Conservation (phyloP, 768 basidiomycete species). For the Termitomyces sp. region DNA sequence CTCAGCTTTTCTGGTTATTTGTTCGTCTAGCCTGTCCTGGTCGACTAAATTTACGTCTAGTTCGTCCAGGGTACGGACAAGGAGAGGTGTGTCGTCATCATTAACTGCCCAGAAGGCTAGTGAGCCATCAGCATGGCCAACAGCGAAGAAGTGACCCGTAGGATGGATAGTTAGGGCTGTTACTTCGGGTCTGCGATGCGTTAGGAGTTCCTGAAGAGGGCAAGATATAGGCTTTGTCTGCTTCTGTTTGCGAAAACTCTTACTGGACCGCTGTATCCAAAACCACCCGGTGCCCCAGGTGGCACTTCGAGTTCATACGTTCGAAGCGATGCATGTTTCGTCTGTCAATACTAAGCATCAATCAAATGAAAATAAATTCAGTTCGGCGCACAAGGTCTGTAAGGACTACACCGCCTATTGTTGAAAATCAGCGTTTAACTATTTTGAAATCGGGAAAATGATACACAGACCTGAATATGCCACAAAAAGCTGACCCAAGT, state of each 20-base stretch:
- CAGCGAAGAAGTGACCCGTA: conserved; percentile 68
- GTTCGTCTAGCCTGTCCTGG: conserved; percentile 36
- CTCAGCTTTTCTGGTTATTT: conserved; percentile 19
- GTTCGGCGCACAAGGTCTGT: conserved; percentile 45
- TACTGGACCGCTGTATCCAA: conserved; percentile 53
- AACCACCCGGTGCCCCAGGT: conserved; percentile 80
- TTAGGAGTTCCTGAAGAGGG: conserved; percentile 51
- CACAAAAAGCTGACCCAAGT: conserved; percentile 66
- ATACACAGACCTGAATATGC: conserved; percentile 61
- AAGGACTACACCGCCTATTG: conserved; percentile 53
- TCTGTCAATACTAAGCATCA: conserved; percentile 19
- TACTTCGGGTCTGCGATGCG: conserved; percentile 62
- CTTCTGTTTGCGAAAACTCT: conserved; percentile 12
- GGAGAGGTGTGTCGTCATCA: conserved; percentile 69
- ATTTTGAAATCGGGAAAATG: not conserved
- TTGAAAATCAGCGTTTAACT: not conserved
- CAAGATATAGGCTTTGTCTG: not conserved
- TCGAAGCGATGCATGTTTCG: conserved; percentile 45
- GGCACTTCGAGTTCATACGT: conserved; percentile 67
- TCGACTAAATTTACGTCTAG: conserved; percentile 53
- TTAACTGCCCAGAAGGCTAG: conserved; percentile 80
- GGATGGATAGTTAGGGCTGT: conserved; percentile 73
- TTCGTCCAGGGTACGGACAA: conserved; percentile 63
- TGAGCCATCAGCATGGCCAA: conserved; percentile 77
- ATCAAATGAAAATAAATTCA: not conserved